Conservation (phyloP, 371 early-diverging fungal species). For the Mucor saturninus region DNA sequence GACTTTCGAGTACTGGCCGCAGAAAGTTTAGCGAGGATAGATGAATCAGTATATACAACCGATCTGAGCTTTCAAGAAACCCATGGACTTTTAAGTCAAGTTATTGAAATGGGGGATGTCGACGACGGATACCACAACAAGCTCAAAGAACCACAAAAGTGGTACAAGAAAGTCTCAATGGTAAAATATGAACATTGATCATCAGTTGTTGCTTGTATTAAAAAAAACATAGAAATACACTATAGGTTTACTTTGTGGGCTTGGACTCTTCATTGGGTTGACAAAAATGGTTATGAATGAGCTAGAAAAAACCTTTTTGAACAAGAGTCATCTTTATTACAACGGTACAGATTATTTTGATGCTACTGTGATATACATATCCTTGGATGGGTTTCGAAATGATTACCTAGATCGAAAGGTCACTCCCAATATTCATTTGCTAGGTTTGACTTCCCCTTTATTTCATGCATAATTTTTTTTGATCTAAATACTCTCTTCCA, state of each 20-base stretch:
- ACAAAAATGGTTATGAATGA: not conserved
- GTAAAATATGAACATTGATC: not conserved
- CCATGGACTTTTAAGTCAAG: conserved; percentile 3
- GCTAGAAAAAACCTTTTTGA: not conserved
- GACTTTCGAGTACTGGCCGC: conserved; percentile 7
- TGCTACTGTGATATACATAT: conserved; percentile 79
- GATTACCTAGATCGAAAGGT: conserved; percentile 78
- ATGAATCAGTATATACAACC: not conserved
- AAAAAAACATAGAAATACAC: not conserved
- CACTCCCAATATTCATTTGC: conserved; percentile 67
- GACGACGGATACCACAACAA: not conserved
- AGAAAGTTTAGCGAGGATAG: conserved; percentile 4
- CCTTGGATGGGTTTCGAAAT: conserved; percentile 86
- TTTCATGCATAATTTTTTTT: not conserved
- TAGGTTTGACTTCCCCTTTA: conserved; percentile 45
- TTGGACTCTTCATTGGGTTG: not conserved
- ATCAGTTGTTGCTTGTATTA: not conserved
- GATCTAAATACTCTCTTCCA: too few species aligned
- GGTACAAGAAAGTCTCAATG: not conserved
- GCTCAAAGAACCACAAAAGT: not conserved
- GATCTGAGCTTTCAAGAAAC: conserved; percentile 19
- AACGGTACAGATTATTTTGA: conserved; percentile 75
- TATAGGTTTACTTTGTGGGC: not conserved
- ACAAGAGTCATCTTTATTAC: conserved; percentile 24
- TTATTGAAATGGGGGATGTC: conserved; percentile 15